phyloP scores from a whole-genome alignment of 176 grass and related monocot genomes.

The Pontederia paniculata region DNA sequence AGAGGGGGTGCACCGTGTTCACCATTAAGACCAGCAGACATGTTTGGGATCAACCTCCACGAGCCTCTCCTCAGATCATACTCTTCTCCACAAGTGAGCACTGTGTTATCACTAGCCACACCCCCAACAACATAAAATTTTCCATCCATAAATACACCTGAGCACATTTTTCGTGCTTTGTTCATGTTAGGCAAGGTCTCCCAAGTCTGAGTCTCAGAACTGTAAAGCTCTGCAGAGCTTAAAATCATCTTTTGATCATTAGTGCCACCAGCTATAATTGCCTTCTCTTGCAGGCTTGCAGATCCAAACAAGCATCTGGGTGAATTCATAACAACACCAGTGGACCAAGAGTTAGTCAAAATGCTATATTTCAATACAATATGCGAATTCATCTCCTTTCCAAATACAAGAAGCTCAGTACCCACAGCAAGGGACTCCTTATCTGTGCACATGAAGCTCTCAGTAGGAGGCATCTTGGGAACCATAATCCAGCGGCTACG shows the following conservation, averaged over 20 bases:
- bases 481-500: constrained; percentile 10
- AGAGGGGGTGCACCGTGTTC: constrained; percentile 11
- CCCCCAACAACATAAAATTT: constrained; percentile 16
- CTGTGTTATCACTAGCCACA: constrained; percentile 3
- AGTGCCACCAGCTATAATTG: constrained; percentile 13
- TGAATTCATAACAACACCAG: constrained; percentile 16
- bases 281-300: constrained; percentile 12
- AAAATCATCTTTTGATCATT: not conserved
- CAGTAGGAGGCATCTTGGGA: constrained; percentile 16
- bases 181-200: constrained; percentile 16
- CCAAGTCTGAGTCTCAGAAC: constrained; percentile 9
- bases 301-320: constrained; percentile 21
- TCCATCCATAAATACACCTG: constrained; percentile 15
- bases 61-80: constrained; percentile 10
- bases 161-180: constrained; percentile 11
- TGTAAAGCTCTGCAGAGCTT: constrained; percentile 19
- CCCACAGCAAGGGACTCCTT: constrained; percentile 19
- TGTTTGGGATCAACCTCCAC: constrained; percentile 10
- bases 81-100: constrained; percentile 11
- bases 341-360: constrained; percentile 17
- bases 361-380: constrained; percentile 16
- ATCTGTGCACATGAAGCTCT: constrained; percentile 19
- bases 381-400: constrained; percentile 14
- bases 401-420: constrained; percentile 15
- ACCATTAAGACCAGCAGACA: constrained; percentile 16